Base-by-base conservation (phyloP, 2,329 filamentous ascomycete genomes). In the Trematosphaeria pertusa region DNA sequence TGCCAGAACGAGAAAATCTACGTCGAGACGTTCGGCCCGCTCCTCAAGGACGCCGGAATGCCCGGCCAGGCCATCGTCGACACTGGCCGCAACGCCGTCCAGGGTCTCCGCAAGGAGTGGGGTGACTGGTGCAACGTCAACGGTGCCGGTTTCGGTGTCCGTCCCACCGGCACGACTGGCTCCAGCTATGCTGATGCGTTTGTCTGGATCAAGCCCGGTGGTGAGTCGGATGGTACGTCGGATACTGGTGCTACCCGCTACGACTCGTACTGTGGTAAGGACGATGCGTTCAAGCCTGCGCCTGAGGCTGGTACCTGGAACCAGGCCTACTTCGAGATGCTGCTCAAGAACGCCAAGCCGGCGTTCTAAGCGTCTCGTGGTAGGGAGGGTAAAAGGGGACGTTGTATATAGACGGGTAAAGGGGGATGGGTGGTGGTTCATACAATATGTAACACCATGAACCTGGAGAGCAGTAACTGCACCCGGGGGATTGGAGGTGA, bases 221-320 rank as follows among this genome's bases (percentile, higher is more conserved):
- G 78, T 43, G 79, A 81, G 65, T 75, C 73, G 15, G 79, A 81
- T 54, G 78, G 78, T 47, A 81, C 78, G 0, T 68, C 59, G 24
- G 64, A 74, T 44, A 48, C 61, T 2, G 48, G 44, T 15, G 77
- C 83, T 3, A 63, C 69, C 22, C 77, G 80, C 21, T 85, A 82
- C 59, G 81, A 84, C 64, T 70, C 70, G 35, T 77, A 80, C 73
- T 86, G 84, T 53, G 83, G 83, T 7, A 72, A 77, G 22, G 58
- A 72, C 0, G 80, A 83, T 59, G 69, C 84, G 2, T 75, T 86
- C 42, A 70, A 82, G 69, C 86, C 87, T 1, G 83, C 86, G 2
- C 87, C 87, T 15, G 85, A 89, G 72, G 86, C 87, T 9, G 87
- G 87, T 32, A 71, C 76, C 12, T 90, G 86, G 86, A 86, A 87